These are phyloP conservation scores for Fusarium compactum DNA, from an alignment of 2,329 filamentous ascomycete genomes.

Conservation along the genomic window DNA sequence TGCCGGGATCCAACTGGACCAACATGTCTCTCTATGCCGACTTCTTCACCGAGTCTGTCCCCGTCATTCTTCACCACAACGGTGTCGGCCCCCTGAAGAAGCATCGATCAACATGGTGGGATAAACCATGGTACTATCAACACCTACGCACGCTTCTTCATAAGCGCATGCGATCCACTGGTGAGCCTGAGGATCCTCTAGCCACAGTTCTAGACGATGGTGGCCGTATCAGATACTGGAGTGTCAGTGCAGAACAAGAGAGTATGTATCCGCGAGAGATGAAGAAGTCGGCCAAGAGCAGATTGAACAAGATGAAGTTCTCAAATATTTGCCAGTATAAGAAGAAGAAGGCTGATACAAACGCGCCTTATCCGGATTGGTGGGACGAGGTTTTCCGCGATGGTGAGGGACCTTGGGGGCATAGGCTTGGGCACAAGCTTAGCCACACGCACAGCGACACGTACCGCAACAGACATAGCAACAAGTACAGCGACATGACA, in stretches of 20 bases:
- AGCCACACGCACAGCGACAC: too few species aligned
- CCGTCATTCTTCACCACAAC: conserved; percentile 9
- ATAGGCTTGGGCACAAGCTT: too few species aligned
- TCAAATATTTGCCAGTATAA: neutral
- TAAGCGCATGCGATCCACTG: neutral
- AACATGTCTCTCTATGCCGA: conserved; percentile 11
- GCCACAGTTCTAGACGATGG: neutral
- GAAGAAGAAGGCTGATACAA: neutral
- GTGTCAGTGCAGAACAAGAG: neutral
- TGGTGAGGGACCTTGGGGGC: too few species aligned
- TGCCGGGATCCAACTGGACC: neutral
- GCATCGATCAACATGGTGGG: conserved; percentile 10
- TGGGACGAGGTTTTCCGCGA: conserved; percentile 18
- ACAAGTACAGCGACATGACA: too few species aligned
- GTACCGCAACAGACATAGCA: too few species aligned
- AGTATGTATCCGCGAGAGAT: conserved; percentile 5
- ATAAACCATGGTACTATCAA: conserved; percentile 13
- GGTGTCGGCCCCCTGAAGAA: neutral
- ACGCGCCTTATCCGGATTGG: neutral
- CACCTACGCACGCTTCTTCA: neutral
- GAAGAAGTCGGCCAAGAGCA: neutral
- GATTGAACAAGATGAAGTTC: neutral
- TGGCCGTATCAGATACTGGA: conserved; percentile 17
- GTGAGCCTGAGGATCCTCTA: neutral
- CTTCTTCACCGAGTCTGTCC: conserved; percentile 6